Evolutionary conservation across 306 rosid species (phyloP).

Genomic region (Quercus suber): DNA sequence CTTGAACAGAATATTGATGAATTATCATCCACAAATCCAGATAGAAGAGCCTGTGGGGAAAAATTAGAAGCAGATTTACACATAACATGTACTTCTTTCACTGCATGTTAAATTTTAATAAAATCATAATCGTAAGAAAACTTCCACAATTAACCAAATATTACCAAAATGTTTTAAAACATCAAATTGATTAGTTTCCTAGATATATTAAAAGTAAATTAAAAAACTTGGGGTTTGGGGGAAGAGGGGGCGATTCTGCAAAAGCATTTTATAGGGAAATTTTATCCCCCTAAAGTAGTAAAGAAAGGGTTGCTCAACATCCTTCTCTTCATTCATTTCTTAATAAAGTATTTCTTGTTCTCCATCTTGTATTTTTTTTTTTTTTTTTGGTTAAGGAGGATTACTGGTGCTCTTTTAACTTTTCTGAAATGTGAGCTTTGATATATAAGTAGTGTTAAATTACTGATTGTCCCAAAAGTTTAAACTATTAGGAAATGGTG

Average conservation of each 20-base stretch:
- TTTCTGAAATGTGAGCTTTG: neutral
- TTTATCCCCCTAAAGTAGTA: neutral
- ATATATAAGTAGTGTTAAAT: no score
- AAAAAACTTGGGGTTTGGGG: no score
- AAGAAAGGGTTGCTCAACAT: neutral
- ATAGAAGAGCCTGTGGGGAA: neutral
- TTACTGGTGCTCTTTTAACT: neutral
- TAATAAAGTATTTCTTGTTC: neutral
- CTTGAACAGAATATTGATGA: neutral
- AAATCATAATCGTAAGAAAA: no score
- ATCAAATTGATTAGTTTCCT: neutral
- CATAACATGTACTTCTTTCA: neutral
- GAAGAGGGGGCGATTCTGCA: neutral
- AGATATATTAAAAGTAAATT: no score
- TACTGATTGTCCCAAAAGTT: no score
- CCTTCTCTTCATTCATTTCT: neutral
- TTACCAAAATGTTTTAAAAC: neutral
- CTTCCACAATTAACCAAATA: no score
- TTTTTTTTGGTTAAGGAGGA: neutral
- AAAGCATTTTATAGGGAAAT: neutral
- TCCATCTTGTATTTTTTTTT: neutral
- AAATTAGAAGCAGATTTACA: neutral
- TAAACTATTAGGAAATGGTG: no score
- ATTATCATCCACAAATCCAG: neutral
- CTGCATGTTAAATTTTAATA: no score